Evolutionary conservation across 176 grass and related monocot genomes (phyloP).

Genomic region (Eragrostis nindensis): DNA sequence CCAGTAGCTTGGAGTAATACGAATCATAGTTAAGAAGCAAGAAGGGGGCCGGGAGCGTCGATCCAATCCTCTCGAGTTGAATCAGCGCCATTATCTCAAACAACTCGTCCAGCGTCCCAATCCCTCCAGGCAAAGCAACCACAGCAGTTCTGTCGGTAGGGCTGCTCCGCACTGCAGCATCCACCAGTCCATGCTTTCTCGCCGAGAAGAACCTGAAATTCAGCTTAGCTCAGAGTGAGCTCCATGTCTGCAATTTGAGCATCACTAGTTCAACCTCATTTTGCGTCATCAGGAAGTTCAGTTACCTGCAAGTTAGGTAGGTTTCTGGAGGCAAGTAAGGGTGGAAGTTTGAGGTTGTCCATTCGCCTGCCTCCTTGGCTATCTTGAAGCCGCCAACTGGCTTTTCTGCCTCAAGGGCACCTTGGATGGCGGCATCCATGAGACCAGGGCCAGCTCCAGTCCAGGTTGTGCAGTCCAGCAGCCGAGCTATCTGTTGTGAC

Average conservation of each 20-base stretch:
- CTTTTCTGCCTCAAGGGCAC: slow-evolving; percentile 68
- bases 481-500: slow-evolving; percentile 48
- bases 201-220: slow-evolving; percentile 86
- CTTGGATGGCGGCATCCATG: slow-evolving; percentile 79
- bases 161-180: slow-evolving; percentile 69
- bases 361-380: slow-evolving; percentile 73
- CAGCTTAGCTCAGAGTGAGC: slow-evolving; percentile 1
- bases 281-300: neutral
- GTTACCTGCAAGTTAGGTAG: slow-evolving; percentile 89
- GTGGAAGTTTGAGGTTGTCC: slow-evolving; percentile 79
- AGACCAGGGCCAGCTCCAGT: slow-evolving; percentile 74
- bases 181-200: slow-evolving; percentile 86
- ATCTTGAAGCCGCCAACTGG: slow-evolving; percentile 82
- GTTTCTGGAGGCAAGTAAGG: slow-evolving; percentile 66
- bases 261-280: neutral
- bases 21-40: slow-evolving; percentile 85
- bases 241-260: neutral
- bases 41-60: slow-evolving; percentile 57
- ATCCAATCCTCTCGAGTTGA: slow-evolving; percentile 85
- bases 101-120: slow-evolving; percentile 80
- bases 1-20: slow-evolving; percentile 77
- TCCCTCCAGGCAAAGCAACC: slow-evolving; percentile 67
- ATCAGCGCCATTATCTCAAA: slow-evolving; percentile 81
- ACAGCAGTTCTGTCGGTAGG: slow-evolving; percentile 51
- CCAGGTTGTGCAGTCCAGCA: slow-evolving; percentile 91